These are phyloP conservation scores for Chlorella vulgaris DNA, from an alignment of 139 green algal species.

Conservation along the genomic window DNA sequence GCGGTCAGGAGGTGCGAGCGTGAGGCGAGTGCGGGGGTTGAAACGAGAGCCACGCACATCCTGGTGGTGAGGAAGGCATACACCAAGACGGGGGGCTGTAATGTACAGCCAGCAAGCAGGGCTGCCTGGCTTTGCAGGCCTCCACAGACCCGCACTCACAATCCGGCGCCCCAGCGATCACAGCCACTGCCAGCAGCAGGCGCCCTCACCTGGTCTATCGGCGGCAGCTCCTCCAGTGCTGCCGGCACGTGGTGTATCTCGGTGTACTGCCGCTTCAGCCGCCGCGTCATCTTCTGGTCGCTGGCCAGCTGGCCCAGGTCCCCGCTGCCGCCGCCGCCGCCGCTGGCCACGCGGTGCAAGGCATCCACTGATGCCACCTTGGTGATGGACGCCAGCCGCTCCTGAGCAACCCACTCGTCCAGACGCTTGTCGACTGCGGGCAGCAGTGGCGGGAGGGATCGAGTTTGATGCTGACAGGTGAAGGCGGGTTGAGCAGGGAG, in stretches of 20 bases:
- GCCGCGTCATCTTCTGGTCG: constrained; percentile 83
- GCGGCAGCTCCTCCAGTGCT: constrained; percentile 50
- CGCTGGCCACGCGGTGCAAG: constrained; percentile 17
- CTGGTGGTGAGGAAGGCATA: background rate
- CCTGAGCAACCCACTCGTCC: constrained; percentile 83
- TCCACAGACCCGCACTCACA: too few relatives aligned
- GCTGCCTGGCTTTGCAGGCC: too few relatives aligned
- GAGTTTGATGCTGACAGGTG: background rate
- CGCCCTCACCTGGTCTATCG: constrained; percentile 29
- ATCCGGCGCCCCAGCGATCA: too few relatives aligned
- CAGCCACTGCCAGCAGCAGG: background rate
- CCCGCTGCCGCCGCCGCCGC: constrained; percentile 4
- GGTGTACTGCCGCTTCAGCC: constrained; percentile 79
- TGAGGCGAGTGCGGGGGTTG: too few relatives aligned
- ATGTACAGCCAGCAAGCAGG: too few relatives aligned
- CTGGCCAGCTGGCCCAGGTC: constrained; percentile 12
- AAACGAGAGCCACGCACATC: too few relatives aligned
- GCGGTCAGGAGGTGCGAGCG: too few relatives aligned
- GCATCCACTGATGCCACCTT: constrained; percentile 2
- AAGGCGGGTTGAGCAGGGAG: background rate
- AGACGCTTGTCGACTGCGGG: constrained; percentile 86
- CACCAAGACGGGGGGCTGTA: too few relatives aligned
- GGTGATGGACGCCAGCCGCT: constrained; percentile 28
- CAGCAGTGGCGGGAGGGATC: background rate
- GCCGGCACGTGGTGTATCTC: constrained; percentile 73